Percentiles rank a stretch among this genome's conserved stretches.
phyloP scores from a whole-genome alignment of 2,329 filamentous ascomycete genomes.

The Aspergillus puulaauensis region DNA sequence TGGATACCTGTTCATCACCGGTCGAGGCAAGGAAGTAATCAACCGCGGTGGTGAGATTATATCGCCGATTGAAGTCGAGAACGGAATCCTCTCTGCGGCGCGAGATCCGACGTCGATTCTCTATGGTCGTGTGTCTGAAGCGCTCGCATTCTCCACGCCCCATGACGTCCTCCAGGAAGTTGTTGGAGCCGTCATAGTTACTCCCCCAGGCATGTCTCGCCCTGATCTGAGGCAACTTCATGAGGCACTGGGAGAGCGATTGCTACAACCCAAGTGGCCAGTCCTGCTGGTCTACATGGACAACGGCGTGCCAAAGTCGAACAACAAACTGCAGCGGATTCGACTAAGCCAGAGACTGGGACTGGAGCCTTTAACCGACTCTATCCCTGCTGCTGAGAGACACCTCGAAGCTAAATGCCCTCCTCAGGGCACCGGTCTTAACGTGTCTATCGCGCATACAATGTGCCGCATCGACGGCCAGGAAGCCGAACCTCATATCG shows the following conservation, averaged over 20 bases:
- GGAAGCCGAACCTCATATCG: neutral
- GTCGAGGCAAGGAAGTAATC: conserved; percentile 58
- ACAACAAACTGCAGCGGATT: conserved; percentile 60
- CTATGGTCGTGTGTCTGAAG: conserved; percentile 49
- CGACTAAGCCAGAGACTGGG: conserved; percentile 51
- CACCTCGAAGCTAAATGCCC: conserved; percentile 55
- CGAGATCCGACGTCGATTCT: conserved; percentile 40
- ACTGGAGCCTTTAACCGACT: conserved; percentile 47
- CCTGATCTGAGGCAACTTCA: conserved; percentile 53
- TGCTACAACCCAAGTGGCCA: conserved; percentile 57
- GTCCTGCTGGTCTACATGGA: conserved; percentile 56
- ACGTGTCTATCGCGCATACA: neutral
- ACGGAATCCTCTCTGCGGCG: conserved; percentile 53
- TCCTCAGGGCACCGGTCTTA: conserved; percentile 47
- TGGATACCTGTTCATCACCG: conserved; percentile 56
- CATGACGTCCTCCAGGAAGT: conserved; percentile 58
- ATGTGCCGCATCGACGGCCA: neutral
- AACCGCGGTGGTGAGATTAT: conserved; percentile 61
- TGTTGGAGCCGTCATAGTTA: conserved; percentile 55
- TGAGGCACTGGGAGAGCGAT: conserved; percentile 45
- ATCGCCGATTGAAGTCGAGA: conserved; percentile 60
- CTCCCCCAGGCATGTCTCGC: conserved; percentile 43
- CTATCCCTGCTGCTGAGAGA: conserved; percentile 44
- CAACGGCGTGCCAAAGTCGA: conserved; percentile 51
- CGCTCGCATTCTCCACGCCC: conserved; percentile 54